Base-by-base conservation (phyloP, 495 filamentous ascomycete genomes). In the Podospora comata region DNA sequence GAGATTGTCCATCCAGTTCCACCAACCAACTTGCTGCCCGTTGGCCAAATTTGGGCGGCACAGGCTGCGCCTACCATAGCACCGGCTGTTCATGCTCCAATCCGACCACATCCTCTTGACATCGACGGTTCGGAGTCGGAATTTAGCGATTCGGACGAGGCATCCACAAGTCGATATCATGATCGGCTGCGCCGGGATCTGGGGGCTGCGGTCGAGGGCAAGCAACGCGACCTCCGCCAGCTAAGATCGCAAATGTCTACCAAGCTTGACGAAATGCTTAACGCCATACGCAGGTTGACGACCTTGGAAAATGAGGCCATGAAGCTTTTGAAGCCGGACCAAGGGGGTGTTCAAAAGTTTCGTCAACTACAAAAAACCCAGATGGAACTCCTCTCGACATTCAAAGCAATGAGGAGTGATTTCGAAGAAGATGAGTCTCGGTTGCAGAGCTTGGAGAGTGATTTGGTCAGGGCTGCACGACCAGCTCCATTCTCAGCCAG, bases 231-330 rank as follows among this genome's bases (percentile, higher is more conserved):
- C 20, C 20, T 75, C 7, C 44, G 55, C 15, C 58, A 56, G 15
- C 58, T 74, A 27, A 68, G 71, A n/a, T 56, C 27, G 2, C 60
- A 55, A 0, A 72, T 76, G 68, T 56, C 65, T 4, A 26, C 56
- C 18, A 76, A 71, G 6, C 72, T 75, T 1, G 67, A 54, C 15
- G 18, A 54, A 20, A 77, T 68, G 55, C 71, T 71, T 59, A 55
- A 58, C 13, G 2, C 13, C 13, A 11, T 48, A 48, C 39, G 39
- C 39, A 48, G 2, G 9, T 11, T 16, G 15, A 48, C 39, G 0
- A 48, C 39, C 39, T 58, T 67, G 15, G 76, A 79, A 64, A 76
- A 77, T 53, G 68, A 60, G 0, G 74, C 77, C 18, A 75, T 79
- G 75, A 63, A 74, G 20, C 32, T 71, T 4, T 28, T 79, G 15